Evolutionary conservation across 768 basidiomycete species (phyloP), one percentile per base, ranked within the genome.

Genomic region (Exsudoporus frostii): DNA sequence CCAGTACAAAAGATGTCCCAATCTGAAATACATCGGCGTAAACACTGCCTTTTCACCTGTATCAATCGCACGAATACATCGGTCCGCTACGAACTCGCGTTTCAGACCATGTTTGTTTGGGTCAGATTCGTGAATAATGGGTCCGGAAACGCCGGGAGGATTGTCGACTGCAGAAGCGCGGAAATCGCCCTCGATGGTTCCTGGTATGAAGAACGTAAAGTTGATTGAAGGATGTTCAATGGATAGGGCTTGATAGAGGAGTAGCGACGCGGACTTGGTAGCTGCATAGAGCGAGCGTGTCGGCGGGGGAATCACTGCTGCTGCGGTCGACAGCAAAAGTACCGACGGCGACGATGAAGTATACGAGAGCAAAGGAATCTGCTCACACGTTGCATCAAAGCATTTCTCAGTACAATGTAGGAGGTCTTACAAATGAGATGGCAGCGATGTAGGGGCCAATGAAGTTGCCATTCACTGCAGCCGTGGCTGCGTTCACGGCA

Each of bases 261-360:
- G 57, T 27, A 90, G 79, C 1, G 88, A 83, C 0, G 92, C 88
- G 3, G 86, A 77, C 68, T 98, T 97, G 10, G 88, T 90, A 4
- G 92, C 83, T 0, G 80, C 83, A 65, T 98, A 98, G 33, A 98
- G 72, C 1, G 90, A 74, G 7, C 94, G 85, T 1, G 90, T 92
- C 1, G 94, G 94, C 0, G 93, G 83, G 3, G 94, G 90, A 33
- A 94, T 84, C 7, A 86, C 74, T 3, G 90, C 83, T 3, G 86
- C 94, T 3, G 87, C 73, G 27, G 86, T 88, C 8, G 91, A 91
- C 33, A 97, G 65, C 38, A 95, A 82, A 25, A 92, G 80, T 34
- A 96, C 76, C 0, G 90, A 82, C 0, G 93, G 92, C 0, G 81
- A 76, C 0, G 65, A 51, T 0, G 91, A 93, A 0, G 84, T 79